Base-by-base conservation (phyloP, 352 stramenopile species). In the Phytophthora brassicae region DNA sequence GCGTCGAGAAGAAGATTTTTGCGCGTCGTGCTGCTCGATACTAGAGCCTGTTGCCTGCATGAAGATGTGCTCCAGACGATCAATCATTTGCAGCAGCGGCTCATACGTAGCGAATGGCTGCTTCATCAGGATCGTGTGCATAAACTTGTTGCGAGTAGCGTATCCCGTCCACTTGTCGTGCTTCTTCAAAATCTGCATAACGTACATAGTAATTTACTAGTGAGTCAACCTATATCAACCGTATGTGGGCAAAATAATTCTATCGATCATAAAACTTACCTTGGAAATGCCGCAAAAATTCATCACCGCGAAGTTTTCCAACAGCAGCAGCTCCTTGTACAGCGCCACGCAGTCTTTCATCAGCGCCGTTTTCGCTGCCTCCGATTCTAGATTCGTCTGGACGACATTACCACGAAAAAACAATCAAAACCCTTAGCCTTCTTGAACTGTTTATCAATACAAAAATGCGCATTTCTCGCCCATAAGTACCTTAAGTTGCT, bases 91-190 rank as follows among this genome's bases (percentile, higher is more conserved):
- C 51, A 94, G 62, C 45, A 95, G 66, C 58, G 81, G 84, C 60
- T 87, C 74, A 64, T 94, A 95, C 41, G 85, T 93, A 4, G 87
- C 84, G 45, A 95, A 95, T 0, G 85, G 84, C 60, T 95, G 87
- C 67, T 93, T 93, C 79, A 93, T 95, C 48, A 95, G 66, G 53
- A 95, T 93, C 60, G 82, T 91, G 58, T 90, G 81, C 81, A 95
- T 93, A 52, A 94, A 95, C 70, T 95, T 95, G 67, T 90, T 87
- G 24, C 87, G 85, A 24, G 87, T 95, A n/a, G 85, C 84, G 57
- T 95, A 95, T 43, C 87, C 87, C n/a, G 87, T 95, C 87, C 87
- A 95, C 63, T 94, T 94, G 76, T 95, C 87, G 60, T 95, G 87
- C 60, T 95, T 95, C 50, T 95, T 95, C 29, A 95, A 72, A 52